Evolutionary conservation across 2,329 filamentous ascomycete genomes (phyloP).

Genomic region (Cercospora sesami): DNA sequence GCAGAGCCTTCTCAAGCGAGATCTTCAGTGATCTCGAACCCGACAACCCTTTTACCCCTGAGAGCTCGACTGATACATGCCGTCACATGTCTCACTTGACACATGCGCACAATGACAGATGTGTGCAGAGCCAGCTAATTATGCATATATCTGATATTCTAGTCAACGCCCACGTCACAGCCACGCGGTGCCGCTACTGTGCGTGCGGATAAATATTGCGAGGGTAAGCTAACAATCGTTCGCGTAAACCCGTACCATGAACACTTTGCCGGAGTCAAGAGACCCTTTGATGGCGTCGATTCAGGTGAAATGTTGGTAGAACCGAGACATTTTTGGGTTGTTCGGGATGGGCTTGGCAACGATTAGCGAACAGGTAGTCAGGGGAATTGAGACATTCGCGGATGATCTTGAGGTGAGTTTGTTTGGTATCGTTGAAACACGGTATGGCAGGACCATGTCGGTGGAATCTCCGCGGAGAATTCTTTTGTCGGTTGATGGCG

Average conservation of each 20-base stretch:
- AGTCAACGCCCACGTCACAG: background rate
- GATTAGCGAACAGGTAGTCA: background rate
- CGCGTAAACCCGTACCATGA: background rate
- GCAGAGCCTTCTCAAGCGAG: background rate
- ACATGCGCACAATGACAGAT: background rate
- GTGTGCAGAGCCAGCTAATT: background rate
- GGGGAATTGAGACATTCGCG: background rate
- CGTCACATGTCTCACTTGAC: slow-evolving; percentile 1
- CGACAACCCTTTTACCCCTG: background rate
- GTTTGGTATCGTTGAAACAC: background rate
- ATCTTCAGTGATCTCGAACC: background rate
- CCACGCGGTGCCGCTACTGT: background rate
- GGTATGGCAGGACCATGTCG: background rate
- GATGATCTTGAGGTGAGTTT: background rate
- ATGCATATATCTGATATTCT: background rate
- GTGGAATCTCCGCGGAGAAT: background rate
- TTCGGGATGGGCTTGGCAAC: background rate
- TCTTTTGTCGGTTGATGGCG: background rate
- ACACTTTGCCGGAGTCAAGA: background rate
- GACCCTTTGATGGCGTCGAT: background rate
- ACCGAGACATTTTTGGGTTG: slow-evolving; percentile 3
- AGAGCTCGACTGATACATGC: background rate
- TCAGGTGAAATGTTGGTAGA: background rate
- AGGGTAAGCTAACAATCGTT: background rate
- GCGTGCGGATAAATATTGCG: background rate